These are phyloP conservation scores for Talaromyces sp. DNA, from an alignment of 2,329 filamentous ascomycete species.

Conservation along the genomic window DNA sequence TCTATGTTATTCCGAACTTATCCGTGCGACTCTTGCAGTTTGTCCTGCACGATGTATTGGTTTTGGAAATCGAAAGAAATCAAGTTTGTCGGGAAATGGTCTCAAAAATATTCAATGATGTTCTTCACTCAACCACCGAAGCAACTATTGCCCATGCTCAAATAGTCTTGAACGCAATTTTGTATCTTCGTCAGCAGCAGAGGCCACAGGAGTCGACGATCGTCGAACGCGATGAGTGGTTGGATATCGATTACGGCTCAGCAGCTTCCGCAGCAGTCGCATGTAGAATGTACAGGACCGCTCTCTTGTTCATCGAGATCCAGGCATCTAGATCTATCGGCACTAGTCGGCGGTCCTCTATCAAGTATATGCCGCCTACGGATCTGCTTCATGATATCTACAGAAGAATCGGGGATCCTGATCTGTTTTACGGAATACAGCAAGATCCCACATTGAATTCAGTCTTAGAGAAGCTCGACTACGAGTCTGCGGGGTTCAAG, in stretches of 20 bases:
- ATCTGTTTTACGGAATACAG: slow-evolving; percentile 88
- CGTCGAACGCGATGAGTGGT: slow-evolving; percentile 74
- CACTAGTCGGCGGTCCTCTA: slow-evolving; percentile 63
- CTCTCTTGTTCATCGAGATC: slow-evolving; percentile 76
- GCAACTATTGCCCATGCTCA: slow-evolving; percentile 58
- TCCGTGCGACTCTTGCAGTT: slow-evolving; percentile 74
- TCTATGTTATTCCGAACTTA: slow-evolving; percentile 62
- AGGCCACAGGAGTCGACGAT: slow-evolving; percentile 70
- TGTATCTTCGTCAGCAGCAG: slow-evolving; percentile 82
- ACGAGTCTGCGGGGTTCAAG: slow-evolving; percentile 81
- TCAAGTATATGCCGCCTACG: slow-evolving; percentile 52
- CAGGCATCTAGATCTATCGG: slow-evolving; percentile 54
- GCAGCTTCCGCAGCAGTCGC: slow-evolving; percentile 66
- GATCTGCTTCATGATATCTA: slow-evolving; percentile 77
- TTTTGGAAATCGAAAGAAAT: slow-evolving; percentile 60
- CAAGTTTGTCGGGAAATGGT: slow-evolving; percentile 56
- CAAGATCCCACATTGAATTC: slow-evolving; percentile 70
- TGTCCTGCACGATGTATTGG: slow-evolving; percentile 74
- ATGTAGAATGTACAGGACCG: slow-evolving; percentile 83
- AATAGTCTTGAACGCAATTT: slow-evolving; percentile 68
- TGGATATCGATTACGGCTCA: slow-evolving; percentile 70
- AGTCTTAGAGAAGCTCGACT: slow-evolving; percentile 76
- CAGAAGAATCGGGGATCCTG: slow-evolving; percentile 88
- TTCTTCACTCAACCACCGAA: slow-evolving; percentile 49
- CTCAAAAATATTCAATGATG: slow-evolving; percentile 60